These are phyloP conservation scores for Halophytophthora polymorphica DNA, from an alignment of 352 stramenopile species.

Conservation along the genomic window DNA sequence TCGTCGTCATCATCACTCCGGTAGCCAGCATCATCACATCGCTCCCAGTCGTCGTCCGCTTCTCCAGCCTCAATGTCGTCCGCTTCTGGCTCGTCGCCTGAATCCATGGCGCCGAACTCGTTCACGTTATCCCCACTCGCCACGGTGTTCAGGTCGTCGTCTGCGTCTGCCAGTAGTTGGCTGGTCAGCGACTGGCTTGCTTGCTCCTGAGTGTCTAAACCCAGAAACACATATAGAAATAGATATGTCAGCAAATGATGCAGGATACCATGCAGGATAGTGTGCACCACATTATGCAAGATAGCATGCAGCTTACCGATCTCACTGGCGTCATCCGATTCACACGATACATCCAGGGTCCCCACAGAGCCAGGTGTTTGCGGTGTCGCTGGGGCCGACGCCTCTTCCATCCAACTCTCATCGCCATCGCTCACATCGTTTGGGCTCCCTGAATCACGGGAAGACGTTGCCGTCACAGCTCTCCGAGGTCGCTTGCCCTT, in stretches of 20 bases:
- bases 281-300: not conserved
- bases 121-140: not conserved
- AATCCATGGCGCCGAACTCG: slow-evolving; percentile 8
- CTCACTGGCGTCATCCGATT: not conserved
- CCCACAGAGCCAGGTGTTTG: too few relatives aligned
- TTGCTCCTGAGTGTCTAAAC: slow-evolving; percentile 3
- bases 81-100: slow-evolving; percentile 11
- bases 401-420: too few relatives aligned
- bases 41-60: not conserved
- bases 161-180: slow-evolving; percentile 5
- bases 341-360: not conserved
- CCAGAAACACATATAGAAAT: slow-evolving; percentile 1
- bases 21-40: not conserved
- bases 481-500: too few relatives aligned
- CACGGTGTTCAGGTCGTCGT: slow-evolving; percentile 5
- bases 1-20: slow-evolving; percentile 2
- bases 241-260: slow-evolving; percentile 3
- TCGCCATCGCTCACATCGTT: not conserved
- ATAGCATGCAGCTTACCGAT: slow-evolving; percentile 3
- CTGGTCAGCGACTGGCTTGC: not conserved
- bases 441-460: not conserved
- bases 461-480: not conserved
- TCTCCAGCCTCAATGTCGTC: slow-evolving; percentile 5
- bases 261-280: slow-evolving; percentile 4
- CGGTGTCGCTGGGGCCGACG: too few relatives aligned